Conservation (phyloP, 805 yeast species). For the Wickerhamomyces alni region DNA sequence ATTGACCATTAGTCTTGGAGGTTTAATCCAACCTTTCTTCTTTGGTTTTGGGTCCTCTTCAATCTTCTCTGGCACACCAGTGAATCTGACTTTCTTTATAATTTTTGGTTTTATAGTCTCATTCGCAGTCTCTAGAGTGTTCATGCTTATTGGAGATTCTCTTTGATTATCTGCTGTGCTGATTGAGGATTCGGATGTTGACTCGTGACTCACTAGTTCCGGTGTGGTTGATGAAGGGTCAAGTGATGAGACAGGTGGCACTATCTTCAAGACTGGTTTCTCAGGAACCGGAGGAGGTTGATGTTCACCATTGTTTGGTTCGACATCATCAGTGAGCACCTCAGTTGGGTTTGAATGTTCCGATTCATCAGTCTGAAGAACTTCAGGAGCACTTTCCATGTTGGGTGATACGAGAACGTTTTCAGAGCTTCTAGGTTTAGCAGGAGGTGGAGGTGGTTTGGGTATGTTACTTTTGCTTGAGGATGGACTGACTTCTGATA, state of each 20-base stretch:
- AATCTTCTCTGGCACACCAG: slow-evolving; percentile 20
- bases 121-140: neutral
- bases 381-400: neutral
- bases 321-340: no score
- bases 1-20: slow-evolving; percentile 11
- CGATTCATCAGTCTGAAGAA: neutral
- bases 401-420: neutral
- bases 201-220: slow-evolving; percentile 5
- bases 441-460: neutral
- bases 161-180: no score
- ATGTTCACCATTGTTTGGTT: no score
- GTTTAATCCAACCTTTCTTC: slow-evolving; percentile 18
- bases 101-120: slow-evolving; percentile 4
- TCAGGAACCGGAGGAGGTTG: neutral
- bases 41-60: slow-evolving; percentile 18
- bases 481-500: neutral
- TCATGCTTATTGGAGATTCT: no score
- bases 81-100: slow-evolving; percentile 22
- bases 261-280: neutral
- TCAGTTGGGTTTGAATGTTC: neutral
- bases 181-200: slow-evolving; percentile 11
- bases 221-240: slow-evolving; percentile 3
- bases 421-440: no score
- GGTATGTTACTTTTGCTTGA: neutral
- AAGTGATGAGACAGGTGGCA: neutral